Evolutionary conservation across 208 protist genomes (phyloP), one percentile per base, ranked within the genome.

Genomic region (Acanthamoeba sp.): DNA sequence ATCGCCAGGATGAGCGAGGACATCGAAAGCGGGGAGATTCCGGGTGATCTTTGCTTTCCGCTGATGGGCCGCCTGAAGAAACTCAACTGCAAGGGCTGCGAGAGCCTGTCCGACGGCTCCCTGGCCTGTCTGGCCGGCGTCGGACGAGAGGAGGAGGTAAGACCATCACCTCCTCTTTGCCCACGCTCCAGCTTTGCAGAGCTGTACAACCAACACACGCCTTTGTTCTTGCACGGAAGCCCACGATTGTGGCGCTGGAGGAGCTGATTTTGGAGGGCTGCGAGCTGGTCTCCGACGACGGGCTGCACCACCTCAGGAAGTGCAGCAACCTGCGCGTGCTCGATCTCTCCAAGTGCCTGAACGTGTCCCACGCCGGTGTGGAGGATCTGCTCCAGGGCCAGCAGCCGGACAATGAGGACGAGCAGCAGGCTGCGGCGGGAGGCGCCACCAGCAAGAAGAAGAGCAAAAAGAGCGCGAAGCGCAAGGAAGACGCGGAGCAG

Each of bases 21-120:
- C 36, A 84, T 84, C 76, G 76, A 84, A 1, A n/a, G 29, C 40
- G 42, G 76, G 18, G 76, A 84, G 76, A 84, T 84, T 52, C 76
- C 76, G 12, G 76, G 76, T 24, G 76, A 84, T 16, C 78, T 87
- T 12, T 62, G 22, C 42, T 87, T 87, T 22, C 78, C 78, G 27
- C 78, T 76, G 36, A 18, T 9, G n/a, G 4, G 29, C 34, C 27
- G 45, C 1, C 87, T 92, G 9, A 27, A 27, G 40, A 69, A 45
- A 57, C 87, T 92, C 40, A 78, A 69, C 87, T 92, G 87, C 87
- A 92, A 76, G 40, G 87, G 87, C 24, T 92, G 87, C 87, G 40
- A 50, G 34, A 4, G 45, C 24, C 57, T 92, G 6, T 42, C 87
- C 34, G 87, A 92, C 62, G 57, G 24, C 38, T 32, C n/a, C 40